Evolutionary conservation across 2,329 filamentous ascomycete genomes (phyloP).

Genomic region (Stemphylium beticola): DNA sequence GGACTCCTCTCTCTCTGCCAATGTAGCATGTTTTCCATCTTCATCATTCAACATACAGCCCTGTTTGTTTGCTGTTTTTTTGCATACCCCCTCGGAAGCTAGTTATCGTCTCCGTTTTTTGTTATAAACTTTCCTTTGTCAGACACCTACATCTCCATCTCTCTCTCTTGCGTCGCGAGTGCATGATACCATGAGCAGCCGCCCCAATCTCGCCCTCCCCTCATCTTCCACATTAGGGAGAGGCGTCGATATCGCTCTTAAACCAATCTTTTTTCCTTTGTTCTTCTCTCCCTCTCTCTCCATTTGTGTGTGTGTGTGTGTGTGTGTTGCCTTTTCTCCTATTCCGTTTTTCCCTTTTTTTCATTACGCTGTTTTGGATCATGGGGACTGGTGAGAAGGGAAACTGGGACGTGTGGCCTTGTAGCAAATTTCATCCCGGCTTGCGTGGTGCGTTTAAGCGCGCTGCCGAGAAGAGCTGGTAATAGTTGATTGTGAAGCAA

Average conservation of each 20-base stretch:
- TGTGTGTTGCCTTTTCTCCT: not conserved
- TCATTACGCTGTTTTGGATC: not conserved
- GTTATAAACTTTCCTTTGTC: not conserved
- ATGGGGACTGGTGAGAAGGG: not conserved
- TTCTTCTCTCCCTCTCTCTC: not conserved
- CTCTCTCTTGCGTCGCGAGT: slow-evolving; percentile 15
- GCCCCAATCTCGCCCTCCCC: not conserved
- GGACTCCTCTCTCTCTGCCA: not conserved
- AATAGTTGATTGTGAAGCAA: not conserved
- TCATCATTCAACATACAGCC: not conserved
- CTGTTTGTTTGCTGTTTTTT: slow-evolving; percentile 1
- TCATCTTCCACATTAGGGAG: slow-evolving; percentile 2
- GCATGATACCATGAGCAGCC: slow-evolving; percentile 31
- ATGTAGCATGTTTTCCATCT: not conserved
- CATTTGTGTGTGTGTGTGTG: not conserved
- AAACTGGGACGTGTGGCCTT: not conserved
- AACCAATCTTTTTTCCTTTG: not conserved
- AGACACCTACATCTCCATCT: not conserved
- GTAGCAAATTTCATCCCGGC: too few relatives aligned
- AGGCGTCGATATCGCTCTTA: not conserved
- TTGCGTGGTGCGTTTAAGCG: too few relatives aligned
- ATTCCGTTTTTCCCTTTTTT: not conserved
- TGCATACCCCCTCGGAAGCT: slow-evolving; percentile 1
- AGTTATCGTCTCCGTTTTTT: not conserved
- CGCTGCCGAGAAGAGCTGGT: not conserved